A percentile compares a stretch with the other conserved stretches of the same genome.
These are phyloP conservation scores for Coprinopsis cinerea DNA, from an alignment of 768 basidiomycete species.

Conservation along the genomic window DNA sequence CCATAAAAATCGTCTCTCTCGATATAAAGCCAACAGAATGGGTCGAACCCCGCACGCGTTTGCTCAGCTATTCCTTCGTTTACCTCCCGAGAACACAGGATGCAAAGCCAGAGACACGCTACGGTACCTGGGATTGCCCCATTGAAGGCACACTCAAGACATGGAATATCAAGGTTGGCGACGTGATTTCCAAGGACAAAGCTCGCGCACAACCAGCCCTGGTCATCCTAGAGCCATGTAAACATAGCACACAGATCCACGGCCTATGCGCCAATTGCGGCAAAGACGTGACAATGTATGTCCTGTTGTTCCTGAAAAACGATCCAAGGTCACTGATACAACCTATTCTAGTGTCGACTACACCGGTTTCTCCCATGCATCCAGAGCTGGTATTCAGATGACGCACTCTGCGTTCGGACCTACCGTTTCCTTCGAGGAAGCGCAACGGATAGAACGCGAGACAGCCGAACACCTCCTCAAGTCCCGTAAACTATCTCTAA, in stretches of 20 bases:
- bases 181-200: slow-evolving; percentile 52
- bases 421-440: slow-evolving; percentile 89
- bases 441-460: slow-evolving; percentile 80
- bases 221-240: slow-evolving; percentile 84
- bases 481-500: slow-evolving; percentile 79
- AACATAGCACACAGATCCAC: slow-evolving; percentile 87
- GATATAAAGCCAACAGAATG: slow-evolving; percentile 38
- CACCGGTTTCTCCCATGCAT: slow-evolving; percentile 80
- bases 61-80: slow-evolving; percentile 82
- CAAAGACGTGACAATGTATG: slow-evolving; percentile 89
- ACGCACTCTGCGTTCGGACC: slow-evolving; percentile 90
- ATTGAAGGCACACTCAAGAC: slow-evolving; percentile 70
- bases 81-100: slow-evolving; percentile 42
- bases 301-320: slow-evolving; percentile 14
- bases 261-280: slow-evolving; percentile 94
- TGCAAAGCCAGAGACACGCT: slow-evolving; percentile 57
- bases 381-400: slow-evolving; percentile 88
- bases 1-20: slow-evolving; percentile 73
- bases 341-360: slow-evolving; percentile 58
- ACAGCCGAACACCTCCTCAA: slow-evolving; percentile 74
- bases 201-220: slow-evolving; percentile 60
- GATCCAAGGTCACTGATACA: slow-evolving; percentile 10
- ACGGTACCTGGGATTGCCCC: slow-evolving; percentile 88
- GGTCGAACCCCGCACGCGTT: slow-evolving; percentile 66
- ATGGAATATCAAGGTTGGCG: slow-evolving; percentile 67